These are phyloP conservation scores for Harringtonia aguacate DNA, from an alignment of 2,329 filamentous ascomycete species.

Conservation along the genomic window DNA sequence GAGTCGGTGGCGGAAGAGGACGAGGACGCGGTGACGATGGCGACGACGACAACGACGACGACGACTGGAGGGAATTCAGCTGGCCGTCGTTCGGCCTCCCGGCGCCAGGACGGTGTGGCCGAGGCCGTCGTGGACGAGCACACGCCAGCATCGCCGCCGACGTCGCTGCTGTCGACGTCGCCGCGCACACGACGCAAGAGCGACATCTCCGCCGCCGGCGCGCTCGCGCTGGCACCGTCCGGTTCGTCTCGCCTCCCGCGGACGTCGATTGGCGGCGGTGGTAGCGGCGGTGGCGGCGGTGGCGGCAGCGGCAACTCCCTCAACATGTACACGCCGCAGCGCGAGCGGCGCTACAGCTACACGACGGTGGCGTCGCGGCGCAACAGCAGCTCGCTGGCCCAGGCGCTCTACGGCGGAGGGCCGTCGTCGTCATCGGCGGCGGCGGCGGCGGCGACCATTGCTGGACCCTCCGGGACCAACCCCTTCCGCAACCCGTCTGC, in stretches of 20 bases:
- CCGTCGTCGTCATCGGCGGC: neutral
- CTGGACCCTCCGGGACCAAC: neutral
- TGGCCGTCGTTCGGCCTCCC: neutral
- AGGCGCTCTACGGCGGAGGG: constrained; percentile 36
- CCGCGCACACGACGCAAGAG: too few species aligned
- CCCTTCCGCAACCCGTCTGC: constrained; percentile 10
- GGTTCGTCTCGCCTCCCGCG: too few species aligned
- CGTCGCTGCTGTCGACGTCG: constrained; percentile 5
- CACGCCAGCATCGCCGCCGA: constrained; percentile 13
- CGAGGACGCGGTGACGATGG: constrained; percentile 13
- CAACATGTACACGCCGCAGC: constrained; percentile 31
- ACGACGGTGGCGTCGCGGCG: constrained; percentile 33
- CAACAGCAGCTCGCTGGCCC: constrained; percentile 39
- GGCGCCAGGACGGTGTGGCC: constrained; percentile 7
- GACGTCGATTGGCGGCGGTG: too few species aligned
- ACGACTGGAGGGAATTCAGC: too few species aligned
- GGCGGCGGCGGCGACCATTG: constrained; percentile 12
- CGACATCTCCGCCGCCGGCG: too few species aligned
- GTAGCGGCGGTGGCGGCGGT: constrained; percentile 11
- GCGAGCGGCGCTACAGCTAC: constrained; percentile 44
- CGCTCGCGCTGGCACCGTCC: too few species aligned
- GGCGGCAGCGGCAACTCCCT: constrained; percentile 24
- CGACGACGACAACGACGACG: neutral
- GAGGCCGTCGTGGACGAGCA: constrained; percentile 3
- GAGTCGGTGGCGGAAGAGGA: constrained; percentile 28